These are phyloP conservation scores for Dichotomopilus funicola DNA, from an alignment of 2,329 filamentous ascomycete genomes.

Conservation along the genomic window DNA sequence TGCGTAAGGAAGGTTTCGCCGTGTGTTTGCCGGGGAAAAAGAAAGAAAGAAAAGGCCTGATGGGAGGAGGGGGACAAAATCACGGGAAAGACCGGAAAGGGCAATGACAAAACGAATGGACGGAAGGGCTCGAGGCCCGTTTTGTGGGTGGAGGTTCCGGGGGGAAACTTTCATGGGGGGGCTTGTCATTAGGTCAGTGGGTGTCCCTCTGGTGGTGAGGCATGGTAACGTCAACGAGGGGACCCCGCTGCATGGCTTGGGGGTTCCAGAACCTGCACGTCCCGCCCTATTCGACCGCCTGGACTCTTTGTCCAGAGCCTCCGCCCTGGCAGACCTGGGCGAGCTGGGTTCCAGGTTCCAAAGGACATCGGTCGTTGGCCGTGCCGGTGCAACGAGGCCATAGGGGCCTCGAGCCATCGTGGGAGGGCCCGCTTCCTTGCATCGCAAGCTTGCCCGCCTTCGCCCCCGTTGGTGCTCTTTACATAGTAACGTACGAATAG, in stretches of 20 bases:
- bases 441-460: neutral
- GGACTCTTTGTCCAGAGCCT: neutral
- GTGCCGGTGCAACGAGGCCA: neutral
- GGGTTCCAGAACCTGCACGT: slow-evolving; percentile 14
- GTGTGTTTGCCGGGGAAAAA: neutral
- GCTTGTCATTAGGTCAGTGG: neutral
- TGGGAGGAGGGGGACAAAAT: neutral
- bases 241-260: neutral
- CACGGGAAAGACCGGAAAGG: neutral
- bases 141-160: neutral
- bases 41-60: neutral
- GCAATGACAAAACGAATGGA: too few relatives aligned
- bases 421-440: neutral
- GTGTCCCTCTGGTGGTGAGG: slow-evolving; percentile 3
- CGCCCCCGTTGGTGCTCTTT: too few relatives aligned
- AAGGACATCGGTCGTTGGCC: too few relatives aligned
- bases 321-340: slow-evolving; percentile 2
- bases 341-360: neutral
- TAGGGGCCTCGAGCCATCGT: neutral
- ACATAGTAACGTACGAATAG: too few relatives aligned
- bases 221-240: slow-evolving; percentile 8
- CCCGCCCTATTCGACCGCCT: neutral
- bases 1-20: neutral
- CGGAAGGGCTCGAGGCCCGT: neutral
- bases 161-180: neutral